Percentiles rank a stretch among this genome's conserved stretches.
Conservation (phyloP, 2,329 filamentous ascomycete genomes). For the Aspergillus tamarii region DNA sequence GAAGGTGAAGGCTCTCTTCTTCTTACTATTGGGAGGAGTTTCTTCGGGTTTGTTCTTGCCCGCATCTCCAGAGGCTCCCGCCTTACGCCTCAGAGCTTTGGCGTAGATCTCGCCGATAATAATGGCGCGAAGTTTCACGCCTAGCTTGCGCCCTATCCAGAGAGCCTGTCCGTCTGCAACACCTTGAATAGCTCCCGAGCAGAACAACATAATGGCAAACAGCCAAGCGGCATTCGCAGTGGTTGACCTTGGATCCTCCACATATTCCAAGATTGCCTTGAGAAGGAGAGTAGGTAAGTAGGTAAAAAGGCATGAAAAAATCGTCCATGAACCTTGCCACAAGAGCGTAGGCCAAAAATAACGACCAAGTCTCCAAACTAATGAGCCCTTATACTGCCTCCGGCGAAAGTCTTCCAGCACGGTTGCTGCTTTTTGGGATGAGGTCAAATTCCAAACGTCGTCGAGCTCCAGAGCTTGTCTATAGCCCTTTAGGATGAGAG, state of each 20-base stretch:
- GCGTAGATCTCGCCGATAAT: conserved; percentile 97
- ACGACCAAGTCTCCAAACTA: conserved; percentile 78
- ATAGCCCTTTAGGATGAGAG: conserved; percentile 87
- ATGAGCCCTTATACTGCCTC: conserved; percentile 75
- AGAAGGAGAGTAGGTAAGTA: conserved; percentile 91
- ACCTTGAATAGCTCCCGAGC: conserved; percentile 79
- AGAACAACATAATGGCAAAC: conserved; percentile 86
- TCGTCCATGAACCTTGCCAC: conserved; percentile 78
- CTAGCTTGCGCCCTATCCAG: conserved; percentile 92
- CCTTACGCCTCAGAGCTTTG: conserved; percentile 90
- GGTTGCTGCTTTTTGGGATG: conserved; percentile 81
- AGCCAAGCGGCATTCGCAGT: conserved; percentile 92
- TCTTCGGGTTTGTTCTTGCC: conserved; percentile 64
- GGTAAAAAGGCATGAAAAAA: conserved; percentile 77
- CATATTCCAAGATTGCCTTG: conserved; percentile 88
- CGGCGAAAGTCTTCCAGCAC: conserved; percentile 84
- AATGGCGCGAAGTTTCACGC: conserved; percentile 88
- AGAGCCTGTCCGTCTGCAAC: conserved; percentile 83
- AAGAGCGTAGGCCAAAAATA: conserved; percentile 81
- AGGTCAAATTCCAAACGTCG: conserved; percentile 88
- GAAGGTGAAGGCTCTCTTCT: conserved; percentile 56
- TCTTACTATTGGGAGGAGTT: conserved; percentile 39
- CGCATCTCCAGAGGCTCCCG: conserved; percentile 75
- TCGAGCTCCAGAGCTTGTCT: conserved; percentile 78
- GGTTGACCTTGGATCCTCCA: conserved; percentile 76